phyloP scores from a whole-genome alignment of 169 alveolate species.

The Eimeria sp. region DNA sequence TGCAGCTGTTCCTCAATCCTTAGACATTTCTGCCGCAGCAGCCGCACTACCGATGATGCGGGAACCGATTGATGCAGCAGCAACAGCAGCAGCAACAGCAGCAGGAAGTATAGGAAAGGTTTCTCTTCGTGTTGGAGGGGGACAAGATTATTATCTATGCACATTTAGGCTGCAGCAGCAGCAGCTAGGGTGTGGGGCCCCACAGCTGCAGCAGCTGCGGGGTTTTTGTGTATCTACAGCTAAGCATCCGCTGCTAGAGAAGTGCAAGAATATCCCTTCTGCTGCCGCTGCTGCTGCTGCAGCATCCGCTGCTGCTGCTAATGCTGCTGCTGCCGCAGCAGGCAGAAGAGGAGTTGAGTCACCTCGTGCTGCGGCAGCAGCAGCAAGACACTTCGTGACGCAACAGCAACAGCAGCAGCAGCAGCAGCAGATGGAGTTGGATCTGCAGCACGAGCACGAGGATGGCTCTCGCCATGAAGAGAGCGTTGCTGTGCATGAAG shows the following conservation, averaged over 20 bases:
- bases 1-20: not conserved
- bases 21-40: not conserved
- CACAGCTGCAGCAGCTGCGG: conserved; percentile 28
- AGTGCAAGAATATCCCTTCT: not conserved
- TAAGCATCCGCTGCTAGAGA: conserved; percentile 47
- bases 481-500: conserved; percentile 7
- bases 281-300: conserved; percentile 43
- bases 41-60: not conserved
- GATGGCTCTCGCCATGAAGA: not conserved
- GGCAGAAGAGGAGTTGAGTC: not conserved
- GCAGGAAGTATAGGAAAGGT: not conserved
- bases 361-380: conserved; percentile 30
- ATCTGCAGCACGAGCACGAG: conserved; percentile 31
- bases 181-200: conserved; percentile 19
- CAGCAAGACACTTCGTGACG: conserved; percentile 27
- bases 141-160: conserved; percentile 24
- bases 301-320: not conserved
- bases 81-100: conserved; percentile 51
- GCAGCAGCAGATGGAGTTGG: conserved; percentile 35
- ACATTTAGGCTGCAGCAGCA: conserved; percentile 46
- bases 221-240: not conserved
- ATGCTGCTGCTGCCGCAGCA: not conserved
- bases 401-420: conserved; percentile 28
- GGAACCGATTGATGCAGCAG: not conserved
- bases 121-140: not conserved